Percentiles rank a stretch among this genome's conserved stretches.
These are phyloP conservation scores for Helminthosporium solani DNA, from an alignment of 2,329 filamentous ascomycete species.

Conservation along the genomic window DNA sequence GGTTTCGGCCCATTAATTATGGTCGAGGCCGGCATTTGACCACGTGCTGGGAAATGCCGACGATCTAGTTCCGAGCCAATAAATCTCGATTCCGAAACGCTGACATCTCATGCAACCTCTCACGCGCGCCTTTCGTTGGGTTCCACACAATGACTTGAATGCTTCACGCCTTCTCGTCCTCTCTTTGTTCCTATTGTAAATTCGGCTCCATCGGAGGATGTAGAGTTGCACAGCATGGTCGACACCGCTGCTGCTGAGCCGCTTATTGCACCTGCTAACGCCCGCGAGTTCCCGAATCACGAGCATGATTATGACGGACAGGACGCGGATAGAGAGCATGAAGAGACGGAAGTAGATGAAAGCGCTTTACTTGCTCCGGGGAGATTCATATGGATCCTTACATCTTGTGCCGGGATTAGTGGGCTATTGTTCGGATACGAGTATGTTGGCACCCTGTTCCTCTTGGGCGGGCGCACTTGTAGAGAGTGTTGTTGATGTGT, in stretches of 20 bases:
- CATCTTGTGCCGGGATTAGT: slow-evolving; percentile 58
- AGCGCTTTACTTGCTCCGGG: slow-evolving; percentile 29
- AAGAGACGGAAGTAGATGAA: slow-evolving; percentile 33
- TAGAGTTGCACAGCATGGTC: slow-evolving; percentile 32
- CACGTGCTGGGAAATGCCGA: background rate
- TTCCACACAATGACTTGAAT: no score
- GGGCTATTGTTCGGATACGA: slow-evolving; percentile 64
- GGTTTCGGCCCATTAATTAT: no score
- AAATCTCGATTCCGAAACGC: background rate
- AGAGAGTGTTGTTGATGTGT: background rate
- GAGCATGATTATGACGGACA: background rate
- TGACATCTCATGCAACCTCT: slow-evolving; percentile 1
- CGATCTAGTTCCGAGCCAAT: background rate
- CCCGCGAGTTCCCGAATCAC: slow-evolving; percentile 12
- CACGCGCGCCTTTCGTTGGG: background rate
- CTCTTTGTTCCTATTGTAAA: slow-evolving; percentile 1
- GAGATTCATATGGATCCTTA: slow-evolving; percentile 57
- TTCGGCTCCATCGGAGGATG: slow-evolving; percentile 15
- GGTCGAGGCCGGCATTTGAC: background rate
- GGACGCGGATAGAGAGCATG: slow-evolving; percentile 17
- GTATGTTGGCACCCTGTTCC: slow-evolving; percentile 34
- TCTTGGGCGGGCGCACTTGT: no score
- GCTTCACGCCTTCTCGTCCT: background rate
- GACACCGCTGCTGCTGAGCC: slow-evolving; percentile 36
- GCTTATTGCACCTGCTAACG: slow-evolving; percentile 22